Base-by-base conservation (phyloP, 768 basidiomycete species). In the Terana coerulea region DNA sequence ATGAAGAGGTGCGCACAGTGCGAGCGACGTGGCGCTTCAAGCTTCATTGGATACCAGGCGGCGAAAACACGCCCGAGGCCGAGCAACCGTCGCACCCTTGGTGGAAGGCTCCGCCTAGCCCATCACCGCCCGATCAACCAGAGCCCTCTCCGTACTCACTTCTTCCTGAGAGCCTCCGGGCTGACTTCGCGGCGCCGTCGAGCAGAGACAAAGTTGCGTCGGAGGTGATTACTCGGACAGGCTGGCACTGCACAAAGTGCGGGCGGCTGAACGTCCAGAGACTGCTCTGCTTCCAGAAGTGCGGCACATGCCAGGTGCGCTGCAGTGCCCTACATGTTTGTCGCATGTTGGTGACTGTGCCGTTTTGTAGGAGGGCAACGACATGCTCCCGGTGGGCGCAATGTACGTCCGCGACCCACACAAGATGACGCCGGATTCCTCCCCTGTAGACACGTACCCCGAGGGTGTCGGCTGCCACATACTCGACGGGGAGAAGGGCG, bases 231-330 rank as follows among this genome's bases (percentile, higher is more conserved):
- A 41, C 41, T 3, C 15, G 47, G 22, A 31, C 30, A 29, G 55
- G 55, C 7, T 57, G 55, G 55, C 55, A 57, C 24, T 57, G 55
- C 35, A 26, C 19, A n/a, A 15, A n/a, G 17, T 57, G 55, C 31
- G 55, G 55, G 2, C 19, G 42, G 35, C 36, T 57, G n/a, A 57
- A 57, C 29, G 47, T 53, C 7, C 55, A 57, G 35, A 39, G 48
- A 2, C 47, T 44, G 10, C 43, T 57, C 12, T 52, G 55, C 42
- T 33, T 40, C 31, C 55, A 57, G 48, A 43, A 28, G 28, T 57
- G 55, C 30, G 28, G 28, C 7, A 37, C 48, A 35, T 57, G 55
- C 51, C 15, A 29, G 37, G 55, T 57, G 43, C 25, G 51, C 50
- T 15, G 21, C 17, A 15, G 31, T 9, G 14, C 10, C 9, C 12